A percentile compares a stretch with the other conserved stretches of the same genome.
Evolutionary conservation across 140 eudicot species (phyloP).

Genomic region (Bidens hawaiensis): DNA sequence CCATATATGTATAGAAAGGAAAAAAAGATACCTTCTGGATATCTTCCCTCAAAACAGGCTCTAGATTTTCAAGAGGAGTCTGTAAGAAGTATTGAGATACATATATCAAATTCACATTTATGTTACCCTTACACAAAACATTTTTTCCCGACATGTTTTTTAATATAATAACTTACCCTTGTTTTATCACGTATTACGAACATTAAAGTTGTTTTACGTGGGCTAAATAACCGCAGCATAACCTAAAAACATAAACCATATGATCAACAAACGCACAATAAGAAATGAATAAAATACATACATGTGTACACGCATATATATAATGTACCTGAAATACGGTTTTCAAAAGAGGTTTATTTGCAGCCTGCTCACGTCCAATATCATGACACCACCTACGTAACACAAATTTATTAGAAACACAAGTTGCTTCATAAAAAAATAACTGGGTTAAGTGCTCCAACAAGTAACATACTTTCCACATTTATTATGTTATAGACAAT

Average conservation of each 20-base stretch:
- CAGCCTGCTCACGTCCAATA: slow-evolving; percentile 99
- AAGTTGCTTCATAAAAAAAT: slow-evolving; percentile 1
- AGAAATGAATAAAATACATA: neutral
- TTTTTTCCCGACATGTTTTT: neutral
- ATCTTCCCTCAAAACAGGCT: slow-evolving; percentile 95
- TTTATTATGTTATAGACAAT: neutral
- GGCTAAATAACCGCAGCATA: slow-evolving; percentile 97
- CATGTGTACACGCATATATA: neutral
- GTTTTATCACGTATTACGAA: slow-evolving; percentile 98
- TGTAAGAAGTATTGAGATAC: slow-evolving; percentile 28
- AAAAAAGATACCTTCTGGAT: slow-evolving; percentile 64
- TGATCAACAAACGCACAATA: slow-evolving; percentile 2
- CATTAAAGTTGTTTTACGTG: slow-evolving; percentile 94
- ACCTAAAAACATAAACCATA: slow-evolving; percentile 48
- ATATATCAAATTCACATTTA: slow-evolving; percentile 8
- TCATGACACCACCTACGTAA: slow-evolving; percentile 95
- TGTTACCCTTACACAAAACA: slow-evolving; percentile 2
- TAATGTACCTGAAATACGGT: slow-evolving; percentile 83
- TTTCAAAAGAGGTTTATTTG: slow-evolving; percentile 93
- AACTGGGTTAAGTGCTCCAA: neutral
- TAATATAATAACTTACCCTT: slow-evolving; percentile 46
- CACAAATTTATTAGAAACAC: slow-evolving; percentile 4
- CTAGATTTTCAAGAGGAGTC: slow-evolving; percentile 95
- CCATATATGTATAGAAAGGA: neutral
- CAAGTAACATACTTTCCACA: neutral